phyloP scores from a whole-genome alignment of 148 eudicot genomes.

The Dianthus caryophyllus region DNA sequence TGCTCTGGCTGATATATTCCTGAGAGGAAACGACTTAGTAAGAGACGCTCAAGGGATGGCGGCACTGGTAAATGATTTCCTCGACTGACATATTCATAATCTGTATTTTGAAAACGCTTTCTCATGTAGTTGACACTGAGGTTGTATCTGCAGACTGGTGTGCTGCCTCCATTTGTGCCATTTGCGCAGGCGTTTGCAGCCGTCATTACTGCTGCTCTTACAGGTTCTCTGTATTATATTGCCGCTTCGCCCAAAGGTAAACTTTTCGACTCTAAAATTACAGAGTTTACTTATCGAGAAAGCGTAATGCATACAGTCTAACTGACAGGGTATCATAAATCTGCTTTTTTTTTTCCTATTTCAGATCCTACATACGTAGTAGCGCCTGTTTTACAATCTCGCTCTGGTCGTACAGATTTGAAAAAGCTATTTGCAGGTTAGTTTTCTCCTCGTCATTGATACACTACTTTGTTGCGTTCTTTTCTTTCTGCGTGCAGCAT shows the following conservation, averaged over 20 bases:
- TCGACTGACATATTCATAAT: neutral
- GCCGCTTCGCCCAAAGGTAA: slow-evolving; percentile 98
- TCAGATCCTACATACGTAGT: slow-evolving; percentile 94
- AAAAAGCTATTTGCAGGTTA: slow-evolving; percentile 92
- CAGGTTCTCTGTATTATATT: slow-evolving; percentile 84
- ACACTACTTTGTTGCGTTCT: neutral
- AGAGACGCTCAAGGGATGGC: slow-evolving; percentile 84
- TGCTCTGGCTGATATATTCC: slow-evolving; percentile 80
- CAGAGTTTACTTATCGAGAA: neutral
- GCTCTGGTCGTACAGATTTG: slow-evolving; percentile 66
- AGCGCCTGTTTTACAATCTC: slow-evolving; percentile 78
- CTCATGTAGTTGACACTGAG: slow-evolving; percentile 2
- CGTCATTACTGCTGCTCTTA: slow-evolving; percentile 89
- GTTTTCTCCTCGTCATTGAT: slow-evolving; percentile 3
- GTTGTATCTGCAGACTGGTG: slow-evolving; percentile 55
- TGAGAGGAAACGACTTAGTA: slow-evolving; percentile 61
- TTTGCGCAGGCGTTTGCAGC: slow-evolving; percentile 99
- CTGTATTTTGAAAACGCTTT: neutral
- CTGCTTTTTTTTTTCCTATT: slow-evolving; percentile 13
- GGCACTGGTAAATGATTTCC: slow-evolving; percentile 50
- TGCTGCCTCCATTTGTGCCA: slow-evolving; percentile 91
- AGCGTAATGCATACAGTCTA: neutral
- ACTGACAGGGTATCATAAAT: neutral
- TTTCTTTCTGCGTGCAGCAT: neutral
- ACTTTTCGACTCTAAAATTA: neutral